Base-by-base conservation (phyloP, 2,329 filamentous ascomycete species). In the Aspergillus sp. region DNA sequence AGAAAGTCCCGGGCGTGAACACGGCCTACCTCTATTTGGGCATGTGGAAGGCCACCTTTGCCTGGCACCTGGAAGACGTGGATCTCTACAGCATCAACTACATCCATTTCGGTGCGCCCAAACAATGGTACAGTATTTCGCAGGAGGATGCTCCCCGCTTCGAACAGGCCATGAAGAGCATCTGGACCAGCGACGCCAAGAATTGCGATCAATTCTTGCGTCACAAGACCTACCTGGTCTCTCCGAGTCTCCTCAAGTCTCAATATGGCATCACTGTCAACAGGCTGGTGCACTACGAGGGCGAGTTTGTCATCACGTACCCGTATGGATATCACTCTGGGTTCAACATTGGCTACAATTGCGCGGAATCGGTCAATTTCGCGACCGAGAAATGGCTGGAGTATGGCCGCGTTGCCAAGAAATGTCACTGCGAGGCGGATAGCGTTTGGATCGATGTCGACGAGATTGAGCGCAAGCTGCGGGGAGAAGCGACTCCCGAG, bases 81-180 rank as follows among this genome's bases (percentile, higher is more conserved):
- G 94, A 99, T 76, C 83, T 99, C 4, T 99, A 99, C 84, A 97
- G 92, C 71, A 99, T 99, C 81, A 99, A 99, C 76, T 99, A 97
- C 71, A 91, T 99, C 54, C 94, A 99, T 68, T 99, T 99, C 70
- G 94, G 94, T 50, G 94, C 94, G 1, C 94, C 94, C 0, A 99
- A 99, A 74, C 94, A 99, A 71, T 99, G 94, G 94, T 99, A 99
- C 76, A 97, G 92, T 72, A 97, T 99, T 60, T 96, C 93, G 0
- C 95, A 97, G 71, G 89, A 89, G 59, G 94, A 99, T 69, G 91
- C 93, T 13, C 85, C 91, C 47, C 87, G 88, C 14, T 99, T 99
- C 63, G 94, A 99, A 72, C 85, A 86, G 34, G 93, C 91, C 40
- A 99, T 99, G 94, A 93, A 88, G 74, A 91, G 81, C 53, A 89